Conservation (phyloP, 2,329 filamentous ascomycete genomes). For the Aspergillus sp. region DNA sequence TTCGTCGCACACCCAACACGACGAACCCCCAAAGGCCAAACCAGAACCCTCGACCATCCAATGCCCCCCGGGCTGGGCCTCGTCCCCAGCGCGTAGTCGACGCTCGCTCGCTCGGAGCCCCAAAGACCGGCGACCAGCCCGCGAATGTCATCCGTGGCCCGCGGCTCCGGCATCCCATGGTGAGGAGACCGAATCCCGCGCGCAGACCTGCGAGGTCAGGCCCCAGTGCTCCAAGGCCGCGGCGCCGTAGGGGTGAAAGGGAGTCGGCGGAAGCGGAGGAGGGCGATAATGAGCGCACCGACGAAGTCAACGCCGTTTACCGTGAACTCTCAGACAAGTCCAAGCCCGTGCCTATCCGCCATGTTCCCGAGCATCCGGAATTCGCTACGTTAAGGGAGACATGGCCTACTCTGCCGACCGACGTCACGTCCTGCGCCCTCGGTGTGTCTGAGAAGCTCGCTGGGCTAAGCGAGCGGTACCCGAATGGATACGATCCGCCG, state of each 20-base stretch:
- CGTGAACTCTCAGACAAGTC: constrained; percentile 21
- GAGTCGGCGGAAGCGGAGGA: constrained; percentile 14
- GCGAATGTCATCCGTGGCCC: constrained; percentile 24
- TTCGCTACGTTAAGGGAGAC: constrained; percentile 25
- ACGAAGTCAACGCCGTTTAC: constrained; percentile 21
- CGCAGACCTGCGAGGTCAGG: constrained; percentile 13
- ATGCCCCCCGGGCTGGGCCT: constrained; percentile 10
- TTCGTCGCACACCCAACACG: constrained; percentile 2
- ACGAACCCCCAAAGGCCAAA: constrained; percentile 7
- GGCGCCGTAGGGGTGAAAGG: constrained; percentile 5
- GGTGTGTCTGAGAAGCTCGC: constrained; percentile 27
- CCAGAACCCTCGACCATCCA: constrained; percentile 10
- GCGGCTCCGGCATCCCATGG: constrained; percentile 14
- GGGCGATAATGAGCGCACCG: constrained; percentile 12
- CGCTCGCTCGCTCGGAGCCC: constrained; percentile 27
- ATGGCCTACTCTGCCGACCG: constrained; percentile 31
- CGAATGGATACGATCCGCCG: constrained; percentile 26
- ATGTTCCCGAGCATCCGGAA: constrained; percentile 24
- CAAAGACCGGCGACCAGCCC: constrained; percentile 17
- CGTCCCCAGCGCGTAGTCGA: constrained; percentile 24
- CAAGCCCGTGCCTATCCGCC: constrained; percentile 24
- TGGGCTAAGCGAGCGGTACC: constrained; percentile 24
- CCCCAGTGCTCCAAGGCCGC: constrained; percentile 8
- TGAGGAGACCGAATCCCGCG: constrained; percentile 8
- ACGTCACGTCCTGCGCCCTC: constrained; percentile 16